Conservation (phyloP, 2,329 filamentous ascomycete genomes). For the Blastomyces gilchristii region DNA sequence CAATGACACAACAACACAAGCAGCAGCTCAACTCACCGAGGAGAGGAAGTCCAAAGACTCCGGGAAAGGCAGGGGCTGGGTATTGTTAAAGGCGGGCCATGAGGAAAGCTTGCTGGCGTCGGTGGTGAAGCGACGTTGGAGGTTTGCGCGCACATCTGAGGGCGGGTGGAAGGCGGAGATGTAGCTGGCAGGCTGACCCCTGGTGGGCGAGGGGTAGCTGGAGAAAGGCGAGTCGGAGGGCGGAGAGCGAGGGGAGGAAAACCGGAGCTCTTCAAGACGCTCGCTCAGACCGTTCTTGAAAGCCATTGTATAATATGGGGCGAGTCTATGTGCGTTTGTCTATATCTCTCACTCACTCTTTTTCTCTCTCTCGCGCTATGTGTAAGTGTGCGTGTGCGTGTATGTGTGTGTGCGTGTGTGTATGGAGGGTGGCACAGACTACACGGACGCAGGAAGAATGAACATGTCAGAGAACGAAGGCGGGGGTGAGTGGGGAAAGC, state of each 20-base stretch:
- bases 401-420: constrained; percentile 7
- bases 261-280: constrained; percentile 69
- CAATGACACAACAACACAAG: neutral
- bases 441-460: constrained; percentile 17
- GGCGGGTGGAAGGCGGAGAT: constrained; percentile 45
- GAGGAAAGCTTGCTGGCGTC: constrained; percentile 77
- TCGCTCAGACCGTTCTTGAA: constrained; percentile 53
- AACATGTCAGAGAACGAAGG: constrained; percentile 18
- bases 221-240: constrained; percentile 66
- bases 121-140: constrained; percentile 89
- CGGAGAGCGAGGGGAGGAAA: constrained; percentile 65
- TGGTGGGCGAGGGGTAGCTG: constrained; percentile 62
- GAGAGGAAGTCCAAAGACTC: constrained; percentile 46
- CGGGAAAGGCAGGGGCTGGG: constrained; percentile 42
- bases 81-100: constrained; percentile 51
- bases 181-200: constrained; percentile 55
- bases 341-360: no score
- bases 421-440: constrained; percentile 12
- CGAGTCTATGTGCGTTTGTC: no score
- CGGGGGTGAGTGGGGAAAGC: neutral
- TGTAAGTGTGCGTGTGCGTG: no score
- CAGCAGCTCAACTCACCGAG: constrained; percentile 37
- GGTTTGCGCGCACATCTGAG: constrained; percentile 61
- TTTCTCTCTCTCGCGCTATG: neutral
- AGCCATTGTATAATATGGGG: constrained; percentile 41